phyloP scores from a whole-genome alignment of 805 yeast genomes.

The Candida chilensis region DNA sequence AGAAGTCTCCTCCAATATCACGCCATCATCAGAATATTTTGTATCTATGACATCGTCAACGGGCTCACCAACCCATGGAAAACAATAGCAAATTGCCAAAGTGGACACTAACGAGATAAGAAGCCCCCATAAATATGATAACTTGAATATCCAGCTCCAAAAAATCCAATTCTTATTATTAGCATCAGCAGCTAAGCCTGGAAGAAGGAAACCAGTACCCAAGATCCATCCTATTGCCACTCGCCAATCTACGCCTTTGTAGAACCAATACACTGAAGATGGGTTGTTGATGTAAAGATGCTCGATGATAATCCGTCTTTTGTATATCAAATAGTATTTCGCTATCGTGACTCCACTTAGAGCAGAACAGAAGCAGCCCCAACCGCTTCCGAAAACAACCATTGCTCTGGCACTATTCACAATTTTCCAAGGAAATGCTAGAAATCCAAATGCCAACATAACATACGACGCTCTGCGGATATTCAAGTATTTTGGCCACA shows the following conservation, averaged over 20 bases:
- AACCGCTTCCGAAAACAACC: conserved; percentile 10
- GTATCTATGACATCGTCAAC: too few species aligned
- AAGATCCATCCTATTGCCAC: conserved; percentile 8
- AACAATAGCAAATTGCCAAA: too few species aligned
- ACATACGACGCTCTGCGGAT: conserved; percentile 16
- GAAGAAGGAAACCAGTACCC: conserved; percentile 11
- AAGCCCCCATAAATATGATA: conserved; percentile 10
- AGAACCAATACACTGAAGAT: conserved; percentile 9
- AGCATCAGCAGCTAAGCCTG: conserved; percentile 10
- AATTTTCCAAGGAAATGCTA: conserved; percentile 39
- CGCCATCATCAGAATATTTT: too few species aligned
- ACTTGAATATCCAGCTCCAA: conserved; percentile 8
- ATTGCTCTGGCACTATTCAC: conserved; percentile 8
- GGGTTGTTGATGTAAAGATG: conserved; percentile 6
- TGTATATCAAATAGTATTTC: conserved; percentile 6
- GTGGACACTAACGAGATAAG: conserved; percentile 3
- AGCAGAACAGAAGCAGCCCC: conserved; percentile 10
- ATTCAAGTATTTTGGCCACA: conserved; percentile 26
- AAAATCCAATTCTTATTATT: conserved; percentile 4
- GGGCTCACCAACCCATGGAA: too few species aligned
- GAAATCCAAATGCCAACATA: too few species aligned
- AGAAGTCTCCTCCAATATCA: too few species aligned
- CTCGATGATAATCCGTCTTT: conserved; percentile 7
- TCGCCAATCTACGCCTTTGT: conserved; percentile 15
- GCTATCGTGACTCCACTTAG: conserved; percentile 7